Evolutionary conservation across 2,329 filamentous ascomycete species (phyloP).

Genomic region (Elsinoe australis): DNA sequence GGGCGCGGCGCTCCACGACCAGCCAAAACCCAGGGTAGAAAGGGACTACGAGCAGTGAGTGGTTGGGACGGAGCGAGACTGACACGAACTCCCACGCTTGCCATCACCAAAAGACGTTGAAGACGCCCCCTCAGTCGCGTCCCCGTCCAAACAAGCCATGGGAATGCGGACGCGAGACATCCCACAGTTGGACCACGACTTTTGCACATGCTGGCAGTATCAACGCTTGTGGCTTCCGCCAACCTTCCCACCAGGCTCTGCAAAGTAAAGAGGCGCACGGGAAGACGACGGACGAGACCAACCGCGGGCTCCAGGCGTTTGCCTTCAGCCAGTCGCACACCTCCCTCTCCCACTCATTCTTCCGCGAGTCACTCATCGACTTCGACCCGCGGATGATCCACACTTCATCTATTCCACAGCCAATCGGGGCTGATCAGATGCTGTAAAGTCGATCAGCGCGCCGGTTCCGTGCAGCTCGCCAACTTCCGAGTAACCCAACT

Average conservation of each 20-base stretch:
- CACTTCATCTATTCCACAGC: constrained; percentile 5
- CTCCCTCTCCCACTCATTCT: constrained; percentile 3
- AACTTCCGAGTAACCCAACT: constrained; percentile 14
- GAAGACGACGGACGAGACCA: neutral
- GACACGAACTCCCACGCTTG: neutral
- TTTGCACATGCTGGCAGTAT: neutral
- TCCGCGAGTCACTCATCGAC: constrained; percentile 1
- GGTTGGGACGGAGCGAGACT: constrained; percentile 14
- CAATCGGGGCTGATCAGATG: constrained; percentile 3
- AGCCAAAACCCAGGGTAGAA: neutral
- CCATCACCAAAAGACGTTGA: constrained; percentile 9
- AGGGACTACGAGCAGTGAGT: constrained; percentile 1
- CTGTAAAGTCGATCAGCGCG: constrained; percentile 11
- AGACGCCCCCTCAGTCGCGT: constrained; percentile 14
- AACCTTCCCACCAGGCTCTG: neutral
- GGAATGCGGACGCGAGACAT: constrained; percentile 11
- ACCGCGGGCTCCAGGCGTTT: constrained; percentile 12
- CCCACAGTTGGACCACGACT: neutral
- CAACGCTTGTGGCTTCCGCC: constrained; percentile 1
- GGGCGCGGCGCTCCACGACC: neutral
- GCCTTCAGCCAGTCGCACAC: constrained; percentile 1
- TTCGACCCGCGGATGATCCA: constrained; percentile 7
- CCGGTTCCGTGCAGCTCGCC: constrained; percentile 16
- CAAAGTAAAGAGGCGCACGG: constrained; percentile 9
- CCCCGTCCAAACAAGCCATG: neutral